A percentile compares a stretch with the other conserved stretches of the same genome.
These are phyloP conservation scores for Fraxinus sp. DNA, from an alignment of 305 asterid genomes.

Conservation along the genomic window DNA sequence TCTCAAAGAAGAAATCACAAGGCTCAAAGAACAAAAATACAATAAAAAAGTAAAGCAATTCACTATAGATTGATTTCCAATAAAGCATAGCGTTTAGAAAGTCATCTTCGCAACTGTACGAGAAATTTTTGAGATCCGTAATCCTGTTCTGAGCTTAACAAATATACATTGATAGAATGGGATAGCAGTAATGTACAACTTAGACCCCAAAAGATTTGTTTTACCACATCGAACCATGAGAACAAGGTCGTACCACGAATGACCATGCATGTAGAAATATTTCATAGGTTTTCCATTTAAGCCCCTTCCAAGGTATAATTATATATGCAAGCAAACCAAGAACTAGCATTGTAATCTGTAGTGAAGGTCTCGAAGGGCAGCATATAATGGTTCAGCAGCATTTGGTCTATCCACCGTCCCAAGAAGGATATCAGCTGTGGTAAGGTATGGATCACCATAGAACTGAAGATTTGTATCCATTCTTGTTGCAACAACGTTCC, in stretches of 20 bases:
- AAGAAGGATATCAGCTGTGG: slow-evolving; percentile 80
- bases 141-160: not conserved
- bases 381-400: slow-evolving; percentile 87
- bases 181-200: not conserved
- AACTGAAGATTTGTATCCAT: slow-evolving; percentile 86
- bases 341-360: slow-evolving; percentile 47
- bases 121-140: not conserved
- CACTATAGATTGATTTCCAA: not conserved
- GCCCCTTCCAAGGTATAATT: not conserved
- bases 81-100: not conserved
- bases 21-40: not conserved
- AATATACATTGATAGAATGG: not conserved
- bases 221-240: not conserved
- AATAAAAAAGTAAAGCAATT: no score
- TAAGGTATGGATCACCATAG: slow-evolving; percentile 92
- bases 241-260: not conserved
- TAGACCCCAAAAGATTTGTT: not conserved
- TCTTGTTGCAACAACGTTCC: slow-evolving; percentile 81
- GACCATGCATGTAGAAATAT: not conserved
- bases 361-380: slow-evolving; percentile 65
- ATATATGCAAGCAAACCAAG: not conserved
- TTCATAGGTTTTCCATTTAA: not conserved
- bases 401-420: slow-evolving; percentile 84
- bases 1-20: not conserved
- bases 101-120: not conserved